Percentiles rank a stretch among this genome's conserved stretches.
phyloP scores from a whole-genome alignment of 2,329 filamentous ascomycete species.

The Xylogone sp. region DNA sequence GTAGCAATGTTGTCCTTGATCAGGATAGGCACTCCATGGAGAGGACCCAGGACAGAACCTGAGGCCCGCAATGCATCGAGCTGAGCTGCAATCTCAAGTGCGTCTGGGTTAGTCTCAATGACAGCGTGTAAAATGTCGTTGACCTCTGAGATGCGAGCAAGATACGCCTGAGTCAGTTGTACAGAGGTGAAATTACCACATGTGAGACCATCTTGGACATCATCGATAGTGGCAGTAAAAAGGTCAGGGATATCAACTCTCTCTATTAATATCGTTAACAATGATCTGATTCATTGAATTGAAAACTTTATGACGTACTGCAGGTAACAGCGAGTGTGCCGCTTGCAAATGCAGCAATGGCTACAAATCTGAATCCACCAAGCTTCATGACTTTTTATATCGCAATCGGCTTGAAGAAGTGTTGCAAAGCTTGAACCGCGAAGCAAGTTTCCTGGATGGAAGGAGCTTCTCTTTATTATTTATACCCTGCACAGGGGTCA shows the following conservation, averaged over 20 bases:
- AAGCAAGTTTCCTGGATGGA: no score
- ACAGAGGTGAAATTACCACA: background rate
- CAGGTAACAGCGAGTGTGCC: background rate
- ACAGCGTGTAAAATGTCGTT: conserved; percentile 9
- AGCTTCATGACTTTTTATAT: background rate
- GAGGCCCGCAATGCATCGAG: conserved; percentile 15
- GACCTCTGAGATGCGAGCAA: conserved; percentile 7
- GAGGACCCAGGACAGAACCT: conserved; percentile 22
- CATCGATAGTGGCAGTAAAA: background rate
- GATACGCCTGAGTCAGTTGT: conserved; percentile 3
- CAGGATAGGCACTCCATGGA: conserved; percentile 55
- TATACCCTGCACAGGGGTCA: no score
- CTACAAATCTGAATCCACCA: background rate
- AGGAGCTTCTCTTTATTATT: no score
- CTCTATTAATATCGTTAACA: background rate
- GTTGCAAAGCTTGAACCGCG: background rate
- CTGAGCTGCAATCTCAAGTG: conserved; percentile 13
- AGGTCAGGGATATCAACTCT: background rate
- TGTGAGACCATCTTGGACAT: background rate
- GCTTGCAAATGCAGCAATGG: background rate
- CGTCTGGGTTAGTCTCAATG: conserved; percentile 20
- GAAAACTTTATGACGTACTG: background rate
- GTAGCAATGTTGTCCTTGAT: conserved; percentile 60
- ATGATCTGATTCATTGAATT: background rate
- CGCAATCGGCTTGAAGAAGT: background rate